Conservation (phyloP, 2,329 filamentous ascomycete genomes). For the Apiospora kogelbergensis region DNA sequence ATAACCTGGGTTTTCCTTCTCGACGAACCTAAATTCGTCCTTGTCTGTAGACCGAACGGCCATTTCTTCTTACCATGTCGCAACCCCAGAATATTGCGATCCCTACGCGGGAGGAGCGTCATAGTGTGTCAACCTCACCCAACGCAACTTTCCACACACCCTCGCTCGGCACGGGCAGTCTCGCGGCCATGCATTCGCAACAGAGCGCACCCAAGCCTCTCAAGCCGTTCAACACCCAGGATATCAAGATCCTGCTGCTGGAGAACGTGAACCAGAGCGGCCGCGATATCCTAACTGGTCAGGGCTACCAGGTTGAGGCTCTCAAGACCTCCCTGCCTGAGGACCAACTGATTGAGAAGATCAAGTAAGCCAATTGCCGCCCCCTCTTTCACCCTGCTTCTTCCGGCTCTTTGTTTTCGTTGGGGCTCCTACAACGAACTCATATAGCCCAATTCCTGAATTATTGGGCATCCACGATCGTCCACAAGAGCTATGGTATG, state of each 20-base stretch:
- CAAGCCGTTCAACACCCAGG: conserved; percentile 93
- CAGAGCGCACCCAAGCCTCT: conserved; percentile 66
- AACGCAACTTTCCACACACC: conserved; percentile 73
- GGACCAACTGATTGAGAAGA: conserved; percentile 95
- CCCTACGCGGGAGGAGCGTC: conserved; percentile 47
- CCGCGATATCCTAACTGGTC: conserved; percentile 73
- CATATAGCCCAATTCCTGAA: too few relatives aligned
- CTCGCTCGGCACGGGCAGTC: conserved; percentile 54
- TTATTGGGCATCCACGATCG: too few relatives aligned
- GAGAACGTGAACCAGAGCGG: conserved; percentile 96
- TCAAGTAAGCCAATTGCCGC: conserved; percentile 61
- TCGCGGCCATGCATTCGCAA: conserved; percentile 44
- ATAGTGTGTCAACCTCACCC: conserved; percentile 74
- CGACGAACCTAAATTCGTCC: background rate
- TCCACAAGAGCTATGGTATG: too few relatives aligned
- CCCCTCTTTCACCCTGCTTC: background rate
- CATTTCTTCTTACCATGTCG: conserved; percentile 33
- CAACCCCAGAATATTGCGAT: conserved; percentile 49
- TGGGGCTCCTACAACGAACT: background rate
- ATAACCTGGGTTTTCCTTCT: background rate
- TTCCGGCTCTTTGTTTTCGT: background rate
- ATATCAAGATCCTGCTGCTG: conserved; percentile 92
- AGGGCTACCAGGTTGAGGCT: conserved; percentile 95
- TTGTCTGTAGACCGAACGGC: background rate
- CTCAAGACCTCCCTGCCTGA: conserved; percentile 88